These are phyloP conservation scores for Saturnispora gosingensis DNA, from an alignment of 805 yeast genomes.

Conservation along the genomic window DNA sequence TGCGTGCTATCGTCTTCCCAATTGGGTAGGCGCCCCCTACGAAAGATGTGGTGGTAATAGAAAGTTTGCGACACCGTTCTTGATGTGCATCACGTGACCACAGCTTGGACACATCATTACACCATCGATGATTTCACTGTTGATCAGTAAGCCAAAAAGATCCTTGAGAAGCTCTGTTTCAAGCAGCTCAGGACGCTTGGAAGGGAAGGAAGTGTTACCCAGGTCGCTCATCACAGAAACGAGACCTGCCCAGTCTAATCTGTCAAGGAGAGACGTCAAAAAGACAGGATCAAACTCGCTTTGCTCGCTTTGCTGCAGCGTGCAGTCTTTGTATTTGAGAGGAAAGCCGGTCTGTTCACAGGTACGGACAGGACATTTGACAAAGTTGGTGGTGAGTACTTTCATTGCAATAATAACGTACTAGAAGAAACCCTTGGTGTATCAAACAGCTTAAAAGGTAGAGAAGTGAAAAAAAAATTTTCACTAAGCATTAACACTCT, in stretches of 20 bases:
- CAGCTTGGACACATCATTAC: conserved; percentile 84
- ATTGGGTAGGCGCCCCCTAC: conserved; percentile 8
- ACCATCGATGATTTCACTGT: conserved; percentile 83
- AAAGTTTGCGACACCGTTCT: conserved; percentile 90
- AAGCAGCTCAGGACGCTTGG: conserved; percentile 47
- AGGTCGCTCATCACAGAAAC: conserved; percentile 66
- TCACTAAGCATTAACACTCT: neutral
- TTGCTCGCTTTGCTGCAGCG: conserved; percentile 58
- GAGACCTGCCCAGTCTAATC: conserved; percentile 86
- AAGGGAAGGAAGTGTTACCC: conserved; percentile 55
- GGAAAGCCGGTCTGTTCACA: conserved; percentile 80
- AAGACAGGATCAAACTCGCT: conserved; percentile 80
- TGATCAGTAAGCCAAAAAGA: conserved; percentile 68
- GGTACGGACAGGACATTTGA: conserved; percentile 79
- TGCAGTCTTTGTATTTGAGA: conserved; percentile 55
- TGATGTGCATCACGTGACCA: conserved; percentile 78
- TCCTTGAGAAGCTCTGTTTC: conserved; percentile 55
- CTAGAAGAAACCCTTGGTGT: neutral
- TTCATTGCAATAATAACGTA: conserved; percentile 51
- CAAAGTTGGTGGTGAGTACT: conserved; percentile 91
- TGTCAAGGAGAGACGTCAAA: conserved; percentile 60
- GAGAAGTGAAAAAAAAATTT: neutral
- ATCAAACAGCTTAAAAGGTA: neutral
- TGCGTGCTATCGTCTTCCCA: neutral
- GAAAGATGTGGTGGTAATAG: conserved; percentile 91